A percentile compares a stretch with the other conserved stretches of the same genome.
phyloP scores from a whole-genome alignment of 495 filamentous ascomycete genomes.

The Viridothelium virens region DNA sequence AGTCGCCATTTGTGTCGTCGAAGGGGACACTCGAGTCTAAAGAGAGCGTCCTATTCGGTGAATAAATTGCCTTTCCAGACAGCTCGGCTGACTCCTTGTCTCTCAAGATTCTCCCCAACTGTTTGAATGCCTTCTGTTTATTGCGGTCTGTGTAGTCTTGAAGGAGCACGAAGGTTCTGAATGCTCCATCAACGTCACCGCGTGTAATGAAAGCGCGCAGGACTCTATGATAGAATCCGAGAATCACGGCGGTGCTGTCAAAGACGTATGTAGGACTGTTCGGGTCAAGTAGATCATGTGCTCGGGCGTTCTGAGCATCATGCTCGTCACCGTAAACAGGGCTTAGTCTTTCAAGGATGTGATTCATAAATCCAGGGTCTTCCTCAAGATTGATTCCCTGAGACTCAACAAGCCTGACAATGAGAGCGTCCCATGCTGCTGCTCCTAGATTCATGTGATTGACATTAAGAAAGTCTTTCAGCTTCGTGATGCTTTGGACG shows the following conservation, averaged over 20 bases:
- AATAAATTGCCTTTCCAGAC: conserved; percentile 3
- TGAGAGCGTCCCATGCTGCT: conserved; percentile 42
- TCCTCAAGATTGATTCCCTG: conserved; percentile 36
- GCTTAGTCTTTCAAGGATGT: conserved; percentile 30
- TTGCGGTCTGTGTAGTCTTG: conserved; percentile 33
- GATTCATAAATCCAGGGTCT: conserved; percentile 39
- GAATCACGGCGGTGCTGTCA: conserved; percentile 29
- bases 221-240: conserved; percentile 31
- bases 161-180: conserved; percentile 26
- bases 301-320: conserved; percentile 17
- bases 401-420: conserved; percentile 48
- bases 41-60: not conserved
- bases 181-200: conserved; percentile 27
- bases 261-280: conserved; percentile 28
- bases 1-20: conserved; percentile 11
- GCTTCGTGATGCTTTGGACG: conserved; percentile 24
- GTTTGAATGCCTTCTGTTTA: conserved; percentile 25
- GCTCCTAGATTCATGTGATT: conserved; percentile 29
- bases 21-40: conserved; percentile 3
- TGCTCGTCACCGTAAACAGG: conserved; percentile 34
- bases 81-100: conserved; percentile 24
- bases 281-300: not conserved
- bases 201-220: conserved; percentile 25
- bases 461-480: conserved; percentile 34
- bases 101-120: not conserved